Conservation (phyloP, 2,329 filamentous ascomycete species). For the Aspergillus quadrilineatus region DNA sequence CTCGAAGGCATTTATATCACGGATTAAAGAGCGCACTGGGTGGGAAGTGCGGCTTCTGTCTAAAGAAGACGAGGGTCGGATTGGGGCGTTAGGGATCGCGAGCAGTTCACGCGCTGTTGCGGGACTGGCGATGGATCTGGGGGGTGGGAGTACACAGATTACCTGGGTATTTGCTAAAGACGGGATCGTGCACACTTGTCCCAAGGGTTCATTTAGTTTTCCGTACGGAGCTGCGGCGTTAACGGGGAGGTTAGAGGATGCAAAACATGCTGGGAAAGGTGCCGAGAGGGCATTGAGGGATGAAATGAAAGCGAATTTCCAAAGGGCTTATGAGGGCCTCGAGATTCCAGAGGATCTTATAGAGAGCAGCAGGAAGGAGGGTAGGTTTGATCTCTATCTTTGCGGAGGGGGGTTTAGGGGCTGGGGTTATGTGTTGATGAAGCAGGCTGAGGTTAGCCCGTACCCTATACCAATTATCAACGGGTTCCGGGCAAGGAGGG, state of each 20-base stretch:
- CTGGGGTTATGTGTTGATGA: constrained; percentile 87
- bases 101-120: constrained; percentile 69
- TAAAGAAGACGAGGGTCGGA: constrained; percentile 76
- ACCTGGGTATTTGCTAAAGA: constrained; percentile 61
- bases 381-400: constrained; percentile 71
- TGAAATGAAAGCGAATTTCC: constrained; percentile 60
- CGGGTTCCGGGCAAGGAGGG: constrained; percentile 66
- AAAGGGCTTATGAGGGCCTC: constrained; percentile 58
- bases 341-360: constrained; percentile 56
- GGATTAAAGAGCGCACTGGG: constrained; percentile 63
- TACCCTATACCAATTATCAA: constrained; percentile 85
- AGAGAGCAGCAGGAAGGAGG: constrained; percentile 43
- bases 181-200: constrained; percentile 53
- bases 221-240: constrained; percentile 70
- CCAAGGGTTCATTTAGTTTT: constrained; percentile 61
- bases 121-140: constrained; percentile 82
- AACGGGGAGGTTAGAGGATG: constrained; percentile 52
- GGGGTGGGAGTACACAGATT: constrained; percentile 71
- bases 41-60: constrained; percentile 71
- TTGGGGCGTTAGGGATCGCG: constrained; percentile 80
- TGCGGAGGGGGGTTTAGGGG: constrained; percentile 88
- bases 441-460: constrained; percentile 67
- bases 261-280: constrained; percentile 46
- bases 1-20: constrained; percentile 63
- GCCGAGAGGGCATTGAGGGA: constrained; percentile 51